A percentile compares a stretch with the other conserved stretches of the same genome.
Conservation (phyloP, 2,329 filamentous ascomycete genomes). For the Cladophialophora chaetospira region DNA sequence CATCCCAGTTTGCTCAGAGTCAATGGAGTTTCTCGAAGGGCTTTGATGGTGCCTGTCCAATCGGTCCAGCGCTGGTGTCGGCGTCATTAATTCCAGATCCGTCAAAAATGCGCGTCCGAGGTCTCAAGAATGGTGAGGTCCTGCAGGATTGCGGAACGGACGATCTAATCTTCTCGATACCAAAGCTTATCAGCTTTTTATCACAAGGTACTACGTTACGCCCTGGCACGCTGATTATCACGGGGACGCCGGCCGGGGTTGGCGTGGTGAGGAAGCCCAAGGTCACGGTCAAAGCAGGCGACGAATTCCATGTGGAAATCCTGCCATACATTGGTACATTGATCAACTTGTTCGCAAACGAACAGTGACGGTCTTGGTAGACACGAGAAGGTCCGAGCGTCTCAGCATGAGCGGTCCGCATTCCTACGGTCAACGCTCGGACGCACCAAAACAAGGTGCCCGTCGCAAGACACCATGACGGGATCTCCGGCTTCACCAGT, state of each 20-base stretch:
- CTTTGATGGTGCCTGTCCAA: constrained; percentile 42
- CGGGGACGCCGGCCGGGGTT: constrained; percentile 48
- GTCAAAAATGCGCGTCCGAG: constrained; percentile 37
- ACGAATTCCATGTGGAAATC: constrained; percentile 53
- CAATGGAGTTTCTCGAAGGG: constrained; percentile 48
- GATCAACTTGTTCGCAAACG: constrained; percentile 41
- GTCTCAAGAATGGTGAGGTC: constrained; percentile 41
- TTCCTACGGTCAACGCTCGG: neutral
- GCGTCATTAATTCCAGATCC: constrained; percentile 38
- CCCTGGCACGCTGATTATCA: constrained; percentile 45
- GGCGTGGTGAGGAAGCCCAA: constrained; percentile 47
- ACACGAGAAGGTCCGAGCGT: neutral
- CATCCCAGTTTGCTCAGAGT: constrained; percentile 43
- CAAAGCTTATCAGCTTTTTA: constrained; percentile 41
- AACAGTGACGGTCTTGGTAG: constrained; percentile 2
- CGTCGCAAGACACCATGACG: neutral
- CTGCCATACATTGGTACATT: constrained; percentile 53
- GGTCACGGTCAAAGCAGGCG: constrained; percentile 41
- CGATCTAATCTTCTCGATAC: constrained; percentile 46
- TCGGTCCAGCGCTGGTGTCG: constrained; percentile 42
- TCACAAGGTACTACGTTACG: constrained; percentile 44
- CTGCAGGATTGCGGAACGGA: constrained; percentile 43
- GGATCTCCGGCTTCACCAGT: no score
- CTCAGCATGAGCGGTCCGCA: neutral
- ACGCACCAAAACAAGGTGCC: neutral